Evolutionary conservation across 306 rosid genomes (phyloP).

Genomic region (Pyrus betulifolia): DNA sequence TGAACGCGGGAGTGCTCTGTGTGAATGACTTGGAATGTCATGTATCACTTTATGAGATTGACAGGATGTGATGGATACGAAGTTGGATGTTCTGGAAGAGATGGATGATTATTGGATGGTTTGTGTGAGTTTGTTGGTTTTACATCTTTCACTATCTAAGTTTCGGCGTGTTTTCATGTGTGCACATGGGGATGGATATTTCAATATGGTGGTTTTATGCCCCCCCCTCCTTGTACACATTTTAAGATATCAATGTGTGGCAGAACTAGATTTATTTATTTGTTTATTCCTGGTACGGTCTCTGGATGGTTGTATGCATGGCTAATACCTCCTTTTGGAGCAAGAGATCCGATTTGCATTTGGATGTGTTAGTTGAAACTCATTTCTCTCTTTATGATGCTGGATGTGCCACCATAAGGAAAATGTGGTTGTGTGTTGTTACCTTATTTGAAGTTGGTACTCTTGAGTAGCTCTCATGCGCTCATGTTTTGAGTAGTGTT

Average conservation of each 20-base stretch:
- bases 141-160: conserved; percentile 14
- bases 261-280: background rate
- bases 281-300: background rate
- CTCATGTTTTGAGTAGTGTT: background rate
- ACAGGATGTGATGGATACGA: conserved; percentile 13
- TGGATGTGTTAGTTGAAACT: background rate
- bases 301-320: conserved; percentile 22
- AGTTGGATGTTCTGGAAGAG: conserved; percentile 17
- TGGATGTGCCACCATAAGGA: background rate
- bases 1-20: conserved; percentile 28
- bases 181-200: conserved; percentile 24
- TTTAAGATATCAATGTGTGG: conserved; percentile 8
- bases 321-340: conserved; percentile 7
- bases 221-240: background rate
- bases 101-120: conserved; percentile 26
- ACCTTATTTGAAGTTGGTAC: background rate
- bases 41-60: conserved; percentile 17
- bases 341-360: conserved; percentile 1
- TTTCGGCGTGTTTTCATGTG: background rate
- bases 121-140: conserved; percentile 17
- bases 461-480: background rate
- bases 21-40: conserved; percentile 50
- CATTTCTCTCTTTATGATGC: conserved; percentile 9
- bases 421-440: background rate
- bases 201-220: conserved; percentile 5